Conservation (phyloP, 116 monocot species). For the Posidonia oceanica region DNA sequence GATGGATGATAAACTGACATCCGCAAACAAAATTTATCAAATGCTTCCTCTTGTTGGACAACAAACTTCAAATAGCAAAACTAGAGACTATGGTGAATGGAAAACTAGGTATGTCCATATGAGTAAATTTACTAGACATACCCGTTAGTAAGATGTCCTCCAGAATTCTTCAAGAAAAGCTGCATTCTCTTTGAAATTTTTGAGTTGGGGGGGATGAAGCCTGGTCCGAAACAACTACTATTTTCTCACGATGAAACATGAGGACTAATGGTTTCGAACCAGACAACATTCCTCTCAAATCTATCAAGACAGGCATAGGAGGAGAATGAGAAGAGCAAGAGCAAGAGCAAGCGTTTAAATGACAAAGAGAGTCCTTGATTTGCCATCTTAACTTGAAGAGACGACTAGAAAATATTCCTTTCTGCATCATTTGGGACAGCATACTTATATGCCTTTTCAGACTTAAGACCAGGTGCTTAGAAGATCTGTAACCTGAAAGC, state of each 20-base stretch:
- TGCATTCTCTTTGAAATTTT: not conserved
- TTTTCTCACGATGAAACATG: not conserved
- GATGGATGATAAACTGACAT: no score
- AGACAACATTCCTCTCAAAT: conserved; percentile 3
- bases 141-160: no score
- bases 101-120: no score
- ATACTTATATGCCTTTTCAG: not conserved
- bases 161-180: no score
- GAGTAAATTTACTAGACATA: no score
- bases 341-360: not conserved
- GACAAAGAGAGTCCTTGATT: not conserved
- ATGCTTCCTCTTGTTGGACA: no score
- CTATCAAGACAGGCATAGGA: not conserved
- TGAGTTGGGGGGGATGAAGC: conserved; percentile 8
- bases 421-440: not conserved
- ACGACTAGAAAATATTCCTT: not conserved
- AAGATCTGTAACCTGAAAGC: not conserved
- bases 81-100: no score
- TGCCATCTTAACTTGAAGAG: not conserved
- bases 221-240: conserved; percentile 7
- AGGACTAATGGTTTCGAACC: not conserved
- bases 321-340: not conserved
- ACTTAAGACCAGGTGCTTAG: not conserved
- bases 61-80: no score
- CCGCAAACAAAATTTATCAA: no score